Conservation (phyloP, 2,329 filamentous ascomycete genomes). For the Lasiodiplodia gonubiensis region DNA sequence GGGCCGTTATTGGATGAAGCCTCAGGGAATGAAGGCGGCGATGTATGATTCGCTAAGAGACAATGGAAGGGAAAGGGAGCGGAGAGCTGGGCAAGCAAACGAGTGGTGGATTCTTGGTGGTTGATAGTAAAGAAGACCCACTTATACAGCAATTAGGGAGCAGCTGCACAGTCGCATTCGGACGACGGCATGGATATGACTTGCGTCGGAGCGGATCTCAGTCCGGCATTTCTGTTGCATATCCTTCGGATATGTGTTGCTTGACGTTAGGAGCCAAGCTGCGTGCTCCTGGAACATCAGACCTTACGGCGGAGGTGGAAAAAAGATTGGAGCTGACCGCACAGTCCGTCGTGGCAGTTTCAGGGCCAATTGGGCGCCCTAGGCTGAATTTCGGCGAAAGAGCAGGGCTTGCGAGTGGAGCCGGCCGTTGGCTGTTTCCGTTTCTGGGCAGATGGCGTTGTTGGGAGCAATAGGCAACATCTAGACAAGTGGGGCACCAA, state of each 20-base stretch:
- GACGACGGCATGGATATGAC: not conserved
- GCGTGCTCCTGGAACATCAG: slow-evolving; percentile 11
- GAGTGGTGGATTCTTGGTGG: not conserved
- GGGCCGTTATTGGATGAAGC: not conserved
- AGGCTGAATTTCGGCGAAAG: not conserved
- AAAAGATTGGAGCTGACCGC: slow-evolving; percentile 12
- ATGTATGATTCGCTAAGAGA: not conserved
- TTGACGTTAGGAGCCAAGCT: not conserved
- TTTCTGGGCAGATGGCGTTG: not conserved
- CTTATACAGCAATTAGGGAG: not conserved
- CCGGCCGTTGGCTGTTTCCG: not conserved
- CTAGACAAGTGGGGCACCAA: not conserved
- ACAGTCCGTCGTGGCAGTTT: not conserved
- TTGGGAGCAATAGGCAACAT: not conserved
- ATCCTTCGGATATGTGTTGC: not conserved
- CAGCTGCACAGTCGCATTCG: not conserved
- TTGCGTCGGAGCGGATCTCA: not conserved
- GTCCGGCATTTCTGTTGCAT: not conserved
- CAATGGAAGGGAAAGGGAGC: not conserved
- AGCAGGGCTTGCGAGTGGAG: not conserved
- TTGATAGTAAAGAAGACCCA: not conserved
- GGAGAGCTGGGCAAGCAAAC: not conserved
- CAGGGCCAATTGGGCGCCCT: not conserved
- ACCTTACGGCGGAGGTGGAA: slow-evolving; percentile 22
- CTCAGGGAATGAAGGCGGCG: not conserved